Conservation (phyloP, 140 eudicot species). For the Ambrosia hybrid region DNA sequence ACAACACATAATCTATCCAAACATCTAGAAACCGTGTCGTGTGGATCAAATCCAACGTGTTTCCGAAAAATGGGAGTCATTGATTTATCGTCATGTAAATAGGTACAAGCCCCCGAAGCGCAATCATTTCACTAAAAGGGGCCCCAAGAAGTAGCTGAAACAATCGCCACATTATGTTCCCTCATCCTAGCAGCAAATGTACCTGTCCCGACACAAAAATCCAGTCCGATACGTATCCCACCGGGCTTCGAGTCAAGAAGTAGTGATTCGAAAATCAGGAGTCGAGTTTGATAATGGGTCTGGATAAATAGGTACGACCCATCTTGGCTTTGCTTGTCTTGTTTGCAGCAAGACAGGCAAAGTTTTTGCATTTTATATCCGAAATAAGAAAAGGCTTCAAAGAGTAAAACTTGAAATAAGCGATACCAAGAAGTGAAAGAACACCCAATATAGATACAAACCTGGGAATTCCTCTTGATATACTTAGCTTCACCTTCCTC, state of each 20-base stretch:
- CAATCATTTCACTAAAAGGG: slow-evolving; percentile 74
- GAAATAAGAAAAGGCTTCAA: slow-evolving; percentile 42
- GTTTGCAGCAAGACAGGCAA: slow-evolving; percentile 56
- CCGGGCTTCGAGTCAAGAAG: slow-evolving; percentile 58
- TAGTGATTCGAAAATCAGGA: slow-evolving; percentile 51
- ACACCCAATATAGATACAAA: slow-evolving; percentile 40
- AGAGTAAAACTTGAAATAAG: slow-evolving; percentile 54
- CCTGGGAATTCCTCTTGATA: slow-evolving; percentile 41
- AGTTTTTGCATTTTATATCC: slow-evolving; percentile 58
- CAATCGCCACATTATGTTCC: slow-evolving; percentile 59
- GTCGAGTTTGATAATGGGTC: slow-evolving; percentile 48
- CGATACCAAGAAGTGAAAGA: slow-evolving; percentile 44
- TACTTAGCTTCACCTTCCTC: slow-evolving; percentile 38
- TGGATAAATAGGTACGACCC: slow-evolving; percentile 51
- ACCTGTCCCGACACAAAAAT: slow-evolving; percentile 75
- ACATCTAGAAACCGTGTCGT: slow-evolving; percentile 79
- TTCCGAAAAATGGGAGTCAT: slow-evolving; percentile 75
- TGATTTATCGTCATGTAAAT: slow-evolving; percentile 74
- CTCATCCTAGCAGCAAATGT: slow-evolving; percentile 84
- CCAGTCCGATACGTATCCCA: slow-evolving; percentile 64
- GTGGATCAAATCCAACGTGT: slow-evolving; percentile 76
- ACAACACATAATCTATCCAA: slow-evolving; percentile 69
- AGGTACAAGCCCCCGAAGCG: slow-evolving; percentile 72
- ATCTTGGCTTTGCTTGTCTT: slow-evolving; percentile 53
- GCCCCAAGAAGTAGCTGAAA: slow-evolving; percentile 68